Evolutionary conservation across 306 rosid species (phyloP).

Genomic region (Begonia peltatifolia): DNA sequence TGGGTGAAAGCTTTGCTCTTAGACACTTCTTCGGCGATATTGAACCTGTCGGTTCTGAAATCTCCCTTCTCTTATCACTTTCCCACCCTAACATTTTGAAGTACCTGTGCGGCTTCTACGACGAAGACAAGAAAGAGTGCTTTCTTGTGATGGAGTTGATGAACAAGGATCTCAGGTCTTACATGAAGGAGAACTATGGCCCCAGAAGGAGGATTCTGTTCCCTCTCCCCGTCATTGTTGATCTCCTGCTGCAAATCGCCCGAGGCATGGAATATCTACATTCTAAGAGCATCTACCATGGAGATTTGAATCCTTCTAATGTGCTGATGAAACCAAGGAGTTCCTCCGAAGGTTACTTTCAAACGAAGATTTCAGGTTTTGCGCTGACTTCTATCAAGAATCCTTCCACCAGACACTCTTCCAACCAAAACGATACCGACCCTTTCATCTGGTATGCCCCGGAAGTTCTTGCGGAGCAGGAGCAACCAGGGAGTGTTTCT

Average conservation of each 20-base stretch:
- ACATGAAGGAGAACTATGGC: constrained; percentile 66
- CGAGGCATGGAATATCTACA: constrained; percentile 82
- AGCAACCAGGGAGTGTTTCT: constrained; percentile 13
- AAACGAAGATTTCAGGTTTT: constrained; percentile 57
- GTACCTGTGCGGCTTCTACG: constrained; percentile 56
- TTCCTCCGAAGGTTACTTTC: constrained; percentile 56
- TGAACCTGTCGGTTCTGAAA: constrained; percentile 27
- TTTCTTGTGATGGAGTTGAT: constrained; percentile 70
- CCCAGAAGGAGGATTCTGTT: constrained; percentile 60
- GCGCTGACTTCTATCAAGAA: constrained; percentile 28
- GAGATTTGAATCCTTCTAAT: constrained; percentile 57
- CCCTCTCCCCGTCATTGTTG: constrained; percentile 61
- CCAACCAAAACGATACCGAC: constrained; percentile 18
- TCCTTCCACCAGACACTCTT: constrained; percentile 14
- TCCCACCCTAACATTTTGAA: constrained; percentile 71
- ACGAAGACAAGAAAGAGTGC: constrained; percentile 55
- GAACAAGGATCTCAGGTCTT: constrained; percentile 48
- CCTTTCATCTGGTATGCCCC: constrained; percentile 75
- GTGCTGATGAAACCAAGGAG: constrained; percentile 45
- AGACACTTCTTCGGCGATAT: constrained; percentile 46
- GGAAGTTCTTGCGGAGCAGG: constrained; percentile 60
- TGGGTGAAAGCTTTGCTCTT: constrained; percentile 67
- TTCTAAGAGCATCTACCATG: constrained; percentile 55
- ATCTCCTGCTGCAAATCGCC: constrained; percentile 90
- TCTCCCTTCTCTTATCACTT: constrained; percentile 39